Evolutionary conservation across 2,329 filamentous ascomycete species (phyloP), one percentile per base, ranked within the genome.

Genomic region (Blastomyces emzantsi): DNA sequence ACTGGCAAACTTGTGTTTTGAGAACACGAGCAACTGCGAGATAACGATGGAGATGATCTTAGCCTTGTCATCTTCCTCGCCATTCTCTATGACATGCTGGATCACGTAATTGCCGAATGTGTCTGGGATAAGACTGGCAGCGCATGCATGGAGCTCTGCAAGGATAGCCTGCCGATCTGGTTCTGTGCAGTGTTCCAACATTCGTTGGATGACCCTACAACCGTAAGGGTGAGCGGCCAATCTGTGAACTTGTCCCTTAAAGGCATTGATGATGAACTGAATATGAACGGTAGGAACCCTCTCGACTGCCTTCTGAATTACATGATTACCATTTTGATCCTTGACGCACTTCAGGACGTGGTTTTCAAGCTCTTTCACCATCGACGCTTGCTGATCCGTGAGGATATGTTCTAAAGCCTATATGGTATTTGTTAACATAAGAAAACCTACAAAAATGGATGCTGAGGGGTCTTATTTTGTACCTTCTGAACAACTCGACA

Each of bases 401-500:
- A 97, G 83, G 33, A 97, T 87, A 72, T 96, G 88, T 70, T 97
- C 90, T 33, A 99, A 81, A 9, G 92, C 93, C 88, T 92, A 66
- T 22, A 28, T 43, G 15, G 15, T 28, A 62, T 71, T 71, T 57
- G 57, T 11, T 56, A 45, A 7, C 47, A 15, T 15, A 41, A n/a
- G 30, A 39, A 2, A 22, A 71, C 75, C 67, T 36, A 33, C 25
- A 47, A 33, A 15, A 36, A 22, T 28, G 30, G 30, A 22, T 41
- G 30, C 30, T 33, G 28, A n/a, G 19, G 6, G 15, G n/a, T n/a
- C 6, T 39, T 9, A 59, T 13, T 39, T 41, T 69, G 64, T 71
- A 90, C 89, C 84, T 96, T 97, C 75, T 99, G 94, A 0, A 99
- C 92, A 11, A 97, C 94, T 62, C 94, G 86, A 73, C 94, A 99